phyloP scores from a whole-genome alignment of 495 filamentous ascomycete species.

The Filosporella fistucella region DNA sequence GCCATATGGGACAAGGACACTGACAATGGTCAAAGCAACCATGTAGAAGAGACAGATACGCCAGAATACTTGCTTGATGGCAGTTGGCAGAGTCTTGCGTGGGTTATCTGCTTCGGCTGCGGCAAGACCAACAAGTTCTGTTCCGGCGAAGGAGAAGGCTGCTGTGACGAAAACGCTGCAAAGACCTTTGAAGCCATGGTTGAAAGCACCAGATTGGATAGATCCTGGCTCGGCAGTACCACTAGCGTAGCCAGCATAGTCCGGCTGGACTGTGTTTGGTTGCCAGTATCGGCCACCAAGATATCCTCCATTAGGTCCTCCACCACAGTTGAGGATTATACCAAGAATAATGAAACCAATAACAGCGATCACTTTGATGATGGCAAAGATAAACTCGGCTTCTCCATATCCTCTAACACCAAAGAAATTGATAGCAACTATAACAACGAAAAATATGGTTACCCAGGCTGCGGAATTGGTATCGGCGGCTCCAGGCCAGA shows the following conservation, averaged over 20 bases:
- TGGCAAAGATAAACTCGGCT: slow-evolving; percentile 54
- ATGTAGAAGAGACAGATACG: slow-evolving; percentile 86
- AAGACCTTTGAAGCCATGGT: slow-evolving; percentile 90
- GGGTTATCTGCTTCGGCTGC: slow-evolving; percentile 87
- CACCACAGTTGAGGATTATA: slow-evolving; percentile 75
- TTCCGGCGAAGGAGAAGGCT: slow-evolving; percentile 88
- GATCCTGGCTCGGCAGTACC: slow-evolving; percentile 1
- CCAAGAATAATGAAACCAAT: slow-evolving; percentile 75
- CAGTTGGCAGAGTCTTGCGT: slow-evolving; percentile 80
- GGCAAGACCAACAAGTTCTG: slow-evolving; percentile 85
- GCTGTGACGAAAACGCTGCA: slow-evolving; percentile 93
- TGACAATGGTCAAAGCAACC: slow-evolving; percentile 61
- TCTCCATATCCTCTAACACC: slow-evolving; percentile 87
- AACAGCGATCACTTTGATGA: slow-evolving; percentile 43
- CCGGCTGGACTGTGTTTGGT: slow-evolving; percentile 47
- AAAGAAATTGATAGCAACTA: slow-evolving; percentile 79
- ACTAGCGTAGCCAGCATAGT: slow-evolving; percentile 12
- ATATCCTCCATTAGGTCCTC: slow-evolving; percentile 65
- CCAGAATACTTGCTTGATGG: slow-evolving; percentile 94
- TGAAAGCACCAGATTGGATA: slow-evolving; percentile 72
- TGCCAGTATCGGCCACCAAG: slow-evolving; percentile 79
- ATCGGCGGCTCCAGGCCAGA: slow-evolving; percentile 63
- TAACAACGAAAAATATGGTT: slow-evolving; percentile 72
- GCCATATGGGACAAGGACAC: slow-evolving; percentile 48
- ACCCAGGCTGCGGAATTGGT: slow-evolving; percentile 75